Base-by-base conservation (phyloP, 176 grass and related monocot genomes). In the Chloris gayana region DNA sequence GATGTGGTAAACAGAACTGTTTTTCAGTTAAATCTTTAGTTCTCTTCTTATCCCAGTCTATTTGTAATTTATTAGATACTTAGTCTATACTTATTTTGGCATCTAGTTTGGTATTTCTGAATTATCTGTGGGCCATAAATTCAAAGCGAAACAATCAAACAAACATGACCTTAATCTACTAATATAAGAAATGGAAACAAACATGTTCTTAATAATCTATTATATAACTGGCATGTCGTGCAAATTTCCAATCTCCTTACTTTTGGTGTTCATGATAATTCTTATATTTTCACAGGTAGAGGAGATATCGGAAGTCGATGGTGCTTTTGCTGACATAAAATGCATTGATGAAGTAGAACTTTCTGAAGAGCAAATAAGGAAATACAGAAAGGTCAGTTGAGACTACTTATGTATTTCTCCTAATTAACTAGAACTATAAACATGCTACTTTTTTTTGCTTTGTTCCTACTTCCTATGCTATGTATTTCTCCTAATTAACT, bases 251-350 rank as follows among this genome's bases (percentile, higher is more conserved):
- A 57, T 70, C 58, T 80, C n/a, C n/a, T 74, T 41, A 25, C 44
- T 75, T 32, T 54, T 75, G 42, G 66, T 62, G 56, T 38, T 45
- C 53, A 37, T 69, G 41, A 24, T 56, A 21, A 45, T 71, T 89
- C 32, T 70, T 78, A 49, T 64, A 26, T 86, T 73, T 73, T 42
- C 79, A 32, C 67, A 98, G 96, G 92, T 98, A 26, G 96, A 98
- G 78, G 96, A 98, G 82, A 93, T 98, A 81, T 89, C 90, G 73
- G 90, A 98, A 87, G 82, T 98, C 51, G 96, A 95, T 33, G 82
- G 77, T 83, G 82, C 59, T 42, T 87, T 87, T 82, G 77, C 64
- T 72, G 92, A 93, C 74, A 74, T 93, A 80, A 89, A 87, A 83
- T 70, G 73, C 14, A 30, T 95, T 37, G 89, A 93, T 76, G 90